A percentile compares a stretch with the other conserved stretches of the same genome.
phyloP scores from a whole-genome alignment of 192 early-diverging fungal genomes.

The Backusella westeae region DNA sequence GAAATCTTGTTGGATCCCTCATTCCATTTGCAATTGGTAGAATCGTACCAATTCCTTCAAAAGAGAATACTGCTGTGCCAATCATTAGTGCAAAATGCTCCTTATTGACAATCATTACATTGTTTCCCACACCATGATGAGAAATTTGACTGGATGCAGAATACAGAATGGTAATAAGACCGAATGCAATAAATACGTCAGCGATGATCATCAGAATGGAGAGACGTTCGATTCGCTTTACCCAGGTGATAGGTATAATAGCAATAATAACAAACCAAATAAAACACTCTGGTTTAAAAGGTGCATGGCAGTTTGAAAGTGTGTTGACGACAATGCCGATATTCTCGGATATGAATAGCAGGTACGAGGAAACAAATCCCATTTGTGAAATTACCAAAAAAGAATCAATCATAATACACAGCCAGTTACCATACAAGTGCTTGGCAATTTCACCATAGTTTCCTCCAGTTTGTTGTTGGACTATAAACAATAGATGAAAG shows the following conservation, averaged over 20 bases:
- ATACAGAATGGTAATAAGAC: constrained; percentile 61
- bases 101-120: constrained; percentile 56
- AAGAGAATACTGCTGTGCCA: constrained; percentile 60
- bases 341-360: constrained; percentile 87
- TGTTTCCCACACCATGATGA: constrained; percentile 46
- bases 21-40: constrained; percentile 69
- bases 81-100: constrained; percentile 66
- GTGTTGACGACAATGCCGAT: constrained; percentile 66
- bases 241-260: constrained; percentile 67
- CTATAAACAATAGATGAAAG: constrained; percentile 42
- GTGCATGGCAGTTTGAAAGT: constrained; percentile 57
- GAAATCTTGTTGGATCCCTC: constrained; percentile 81
- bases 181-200: constrained; percentile 72
- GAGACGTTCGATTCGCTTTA: constrained; percentile 54
- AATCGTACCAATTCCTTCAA: constrained; percentile 42
- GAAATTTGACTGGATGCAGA: constrained; percentile 50
- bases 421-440: constrained; percentile 41
- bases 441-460: constrained; percentile 57
- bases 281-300: constrained; percentile 63
- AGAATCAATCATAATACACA: constrained; percentile 30
- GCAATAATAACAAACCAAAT: constrained; percentile 70
- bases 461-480: constrained; percentile 49
- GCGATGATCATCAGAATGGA: constrained; percentile 62
- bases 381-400: constrained; percentile 65
- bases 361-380: constrained; percentile 85